Base-by-base conservation (phyloP, 2,329 filamentous ascomycete species). In the Rhynchosporium agropyri region DNA sequence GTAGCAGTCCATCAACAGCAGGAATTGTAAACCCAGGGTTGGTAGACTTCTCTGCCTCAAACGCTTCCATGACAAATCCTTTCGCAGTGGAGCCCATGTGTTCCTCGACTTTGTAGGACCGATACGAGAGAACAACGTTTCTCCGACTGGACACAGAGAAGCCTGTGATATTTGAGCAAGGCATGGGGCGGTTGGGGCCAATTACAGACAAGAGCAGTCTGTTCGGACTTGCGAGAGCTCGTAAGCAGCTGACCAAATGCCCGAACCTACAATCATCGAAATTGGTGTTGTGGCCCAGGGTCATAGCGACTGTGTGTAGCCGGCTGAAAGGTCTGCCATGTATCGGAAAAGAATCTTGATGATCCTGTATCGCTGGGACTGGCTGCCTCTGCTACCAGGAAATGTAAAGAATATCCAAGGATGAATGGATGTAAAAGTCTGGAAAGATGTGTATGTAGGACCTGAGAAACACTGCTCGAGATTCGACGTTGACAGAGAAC, bases 91-190 rank as follows among this genome's bases (percentile, higher is more conserved):
- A 9, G 51, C 53, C 36, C 36, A 56, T 53, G 26, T 58, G 49
- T 43, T 50, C 50, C n/a, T 61, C 65, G 29, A 43, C 38, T 20
- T 56, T 58, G 26, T 57, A 58, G 28, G 58, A 53, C 59, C 53
- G 60, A 8, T 64, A 50, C 29, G 63, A 38, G 13, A 65, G 42
- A 10, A 57, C 54, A 26, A 67, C 63, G 15, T 45, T 48, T 20
- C 60, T 55, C 8, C 65, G 63, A 56, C 46, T 65, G n/a, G 65
- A 48, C 15, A 63, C 59, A 10, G 65, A 67, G 31, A 62, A 65
- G 1, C 65, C 63, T n/a, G 53, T 33, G 9, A 38, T 61, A 2
- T 50, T 51, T 3, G 62, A 60, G 20, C 46, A 55, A 2, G 63
- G 20, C 26, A 31, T 28, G n/a, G 63, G 60, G 12, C 56, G 26